These are phyloP conservation scores for Neurospora sp. DNA, from an alignment of 495 filamentous ascomycete genomes.

Conservation along the genomic window DNA sequence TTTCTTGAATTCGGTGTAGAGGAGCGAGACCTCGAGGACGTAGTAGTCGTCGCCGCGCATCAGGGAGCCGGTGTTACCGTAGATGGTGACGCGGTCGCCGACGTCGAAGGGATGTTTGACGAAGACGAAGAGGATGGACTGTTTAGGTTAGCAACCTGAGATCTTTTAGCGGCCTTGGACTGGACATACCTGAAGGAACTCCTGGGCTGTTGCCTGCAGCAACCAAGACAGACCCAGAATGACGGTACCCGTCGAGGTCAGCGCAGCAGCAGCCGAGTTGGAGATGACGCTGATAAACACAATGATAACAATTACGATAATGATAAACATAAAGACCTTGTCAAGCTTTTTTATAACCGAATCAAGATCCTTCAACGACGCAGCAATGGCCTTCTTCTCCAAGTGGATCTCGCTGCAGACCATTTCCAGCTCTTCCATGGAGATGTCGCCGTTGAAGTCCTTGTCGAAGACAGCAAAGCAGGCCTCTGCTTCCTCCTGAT, in stretches of 20 bases:
- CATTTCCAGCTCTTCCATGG: slow-evolving; percentile 88
- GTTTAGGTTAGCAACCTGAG: not conserved
- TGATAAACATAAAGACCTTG: slow-evolving; percentile 77
- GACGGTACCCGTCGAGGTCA: slow-evolving; percentile 78
- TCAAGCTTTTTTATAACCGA: slow-evolving; percentile 91
- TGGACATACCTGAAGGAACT: slow-evolving; percentile 52
- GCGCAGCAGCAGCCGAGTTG: slow-evolving; percentile 68
- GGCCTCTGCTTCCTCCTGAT: slow-evolving; percentile 77
- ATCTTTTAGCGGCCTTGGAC: not conserved
- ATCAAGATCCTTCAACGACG: slow-evolving; percentile 88
- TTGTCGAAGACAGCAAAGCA: slow-evolving; percentile 93
- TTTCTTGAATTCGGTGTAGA: slow-evolving; percentile 98
- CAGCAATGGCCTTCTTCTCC: slow-evolving; percentile 90
- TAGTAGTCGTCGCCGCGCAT: slow-evolving; percentile 87
- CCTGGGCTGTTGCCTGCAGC: slow-evolving; percentile 83
- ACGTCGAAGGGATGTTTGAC: slow-evolving; percentile 98
- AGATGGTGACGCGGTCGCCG: slow-evolving; percentile 84
- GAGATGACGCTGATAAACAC: slow-evolving; percentile 87
- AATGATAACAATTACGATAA: slow-evolving; percentile 64
- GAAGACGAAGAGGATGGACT: slow-evolving; percentile 90
- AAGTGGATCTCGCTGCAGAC: slow-evolving; percentile 91
- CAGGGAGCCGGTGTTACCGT: slow-evolving; percentile 72
- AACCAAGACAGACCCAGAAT: slow-evolving; percentile 87
- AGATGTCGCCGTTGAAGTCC: slow-evolving; percentile 94
- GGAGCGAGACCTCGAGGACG: slow-evolving; percentile 86